phyloP scores from a whole-genome alignment of 73 alveolate genomes.

The Paramecium tetraurelia region DNA sequence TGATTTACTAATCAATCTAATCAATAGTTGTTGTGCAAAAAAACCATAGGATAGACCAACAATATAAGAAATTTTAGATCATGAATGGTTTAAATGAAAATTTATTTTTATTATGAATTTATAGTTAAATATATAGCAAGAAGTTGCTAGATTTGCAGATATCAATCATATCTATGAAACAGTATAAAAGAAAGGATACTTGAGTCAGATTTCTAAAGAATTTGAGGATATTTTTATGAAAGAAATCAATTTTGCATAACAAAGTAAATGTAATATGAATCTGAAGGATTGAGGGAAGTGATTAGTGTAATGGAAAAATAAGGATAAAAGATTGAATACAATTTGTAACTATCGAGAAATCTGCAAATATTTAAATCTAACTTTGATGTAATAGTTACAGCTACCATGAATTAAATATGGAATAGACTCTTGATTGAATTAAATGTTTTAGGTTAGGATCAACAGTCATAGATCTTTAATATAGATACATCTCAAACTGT shows the following conservation, averaged over 20 bases:
- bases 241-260: constrained; percentile 31
- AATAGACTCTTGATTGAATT: background rate
- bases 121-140: constrained; percentile 1
- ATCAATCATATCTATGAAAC: constrained; percentile 36
- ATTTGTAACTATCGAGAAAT: background rate
- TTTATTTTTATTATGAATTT: background rate
- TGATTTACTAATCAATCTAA: background rate
- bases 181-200: constrained; percentile 13
- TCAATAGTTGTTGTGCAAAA: background rate
- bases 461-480: background rate
- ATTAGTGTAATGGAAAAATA: background rate
- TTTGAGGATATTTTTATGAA: background rate
- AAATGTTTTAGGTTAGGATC: background rate
- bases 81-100: background rate
- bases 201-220: background rate
- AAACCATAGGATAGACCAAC: background rate
- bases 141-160: constrained; percentile 29
- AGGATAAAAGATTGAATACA: constrained; percentile 29
- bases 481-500: background rate
- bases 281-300: constrained; percentile 7
- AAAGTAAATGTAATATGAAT: background rate
- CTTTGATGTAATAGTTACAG: constrained; percentile 21
- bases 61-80: background rate
- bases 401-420: constrained; percentile 14
- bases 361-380: constrained; percentile 16